phyloP scores from a whole-genome alignment of 768 basidiomycete genomes.

The Wakefieldia striispora region DNA sequence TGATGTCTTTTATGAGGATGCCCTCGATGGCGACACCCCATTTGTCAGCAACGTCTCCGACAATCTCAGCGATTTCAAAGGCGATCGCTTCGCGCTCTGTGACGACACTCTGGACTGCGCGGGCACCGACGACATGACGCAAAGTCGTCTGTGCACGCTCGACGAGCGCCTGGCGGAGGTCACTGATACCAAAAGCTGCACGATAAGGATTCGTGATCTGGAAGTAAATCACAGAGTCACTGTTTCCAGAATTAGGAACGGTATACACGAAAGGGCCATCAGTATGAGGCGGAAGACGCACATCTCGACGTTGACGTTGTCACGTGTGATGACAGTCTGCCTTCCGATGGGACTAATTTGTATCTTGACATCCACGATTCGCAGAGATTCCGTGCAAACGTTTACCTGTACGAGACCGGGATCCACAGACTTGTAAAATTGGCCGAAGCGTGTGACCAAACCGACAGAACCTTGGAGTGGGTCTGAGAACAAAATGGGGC shows the following conservation, averaged over 20 bases:
- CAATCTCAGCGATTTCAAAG: constrained; percentile 94
- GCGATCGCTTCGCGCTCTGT: constrained; percentile 97
- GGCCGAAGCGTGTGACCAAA: constrained; percentile 88
- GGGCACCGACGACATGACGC: constrained; percentile 95
- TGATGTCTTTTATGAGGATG: constrained; percentile 93
- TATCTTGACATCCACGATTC: constrained; percentile 92
- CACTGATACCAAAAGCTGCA: constrained; percentile 89
- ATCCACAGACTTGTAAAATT: constrained; percentile 96
- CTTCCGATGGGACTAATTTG: constrained; percentile 87
- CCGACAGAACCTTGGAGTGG: constrained; percentile 71
- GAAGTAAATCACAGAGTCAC: constrained; percentile 93
- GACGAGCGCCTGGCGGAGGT: constrained; percentile 80
- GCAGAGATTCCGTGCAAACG: constrained; percentile 87
- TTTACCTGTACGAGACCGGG: constrained; percentile 91
- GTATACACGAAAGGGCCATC: background rate
- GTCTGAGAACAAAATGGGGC: constrained; percentile 17
- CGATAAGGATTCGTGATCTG: constrained; percentile 89
- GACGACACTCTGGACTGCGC: constrained; percentile 92
- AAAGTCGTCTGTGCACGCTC: constrained; percentile 93
- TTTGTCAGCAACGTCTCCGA: constrained; percentile 87
- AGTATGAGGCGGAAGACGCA: constrained; percentile 33
- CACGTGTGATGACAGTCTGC: constrained; percentile 90
- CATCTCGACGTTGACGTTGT: constrained; percentile 96
- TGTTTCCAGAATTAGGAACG: constrained; percentile 28
- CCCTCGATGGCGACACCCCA: constrained; percentile 98